Evolutionary conservation across 305 asterid species (phyloP), one percentile per base, ranked within the genome.

Genomic region (Fraxinus xanthoxyloides): DNA sequence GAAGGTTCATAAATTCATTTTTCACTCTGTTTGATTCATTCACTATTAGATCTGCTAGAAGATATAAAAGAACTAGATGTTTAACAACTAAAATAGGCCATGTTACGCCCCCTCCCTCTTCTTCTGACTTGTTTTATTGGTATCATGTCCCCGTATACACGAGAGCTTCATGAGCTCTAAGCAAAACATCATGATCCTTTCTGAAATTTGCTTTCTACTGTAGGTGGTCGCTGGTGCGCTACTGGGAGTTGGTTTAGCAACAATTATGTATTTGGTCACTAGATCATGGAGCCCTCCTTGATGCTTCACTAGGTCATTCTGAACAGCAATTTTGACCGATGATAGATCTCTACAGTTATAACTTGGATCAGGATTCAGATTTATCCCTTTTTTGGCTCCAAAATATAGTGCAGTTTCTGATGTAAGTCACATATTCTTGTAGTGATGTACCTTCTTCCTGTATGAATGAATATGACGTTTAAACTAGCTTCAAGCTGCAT

Each of bases 221-320:
- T 93, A 94, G 98, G 98, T 93, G 75, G 87, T 87, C 88, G 98
- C 97, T 63, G 98, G 98, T 87, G 93, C 93, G 40, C 61, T 90
- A 32, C 88, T 94, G 78, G 98, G 98, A 81, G 51, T 90, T 24
- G 32, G 79, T 72, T 91, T 91, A 7, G 92, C 97, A 79, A 65
- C 87, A 69, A 76, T 85, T 59, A 74, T 91, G 76, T 82, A 85
- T 86, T 82, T 93, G 85, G 84, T 93, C 79, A 74, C 74, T 35
- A 72, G 84, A 77, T 72, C 82, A 26, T 81, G 82, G 72, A 9
- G 31, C 1, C 30, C 9, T 61, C 72, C 32, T 9, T 65, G 72
- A 65, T 23, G 72, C 72, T 65, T 65, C 72, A 65, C 10, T 23
- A 3, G 72, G 15, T 26, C 76, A 38, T 36, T 81, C 79, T 28